phyloP scores from a whole-genome alignment of 306 rosid genomes.

The Fragaria ananassa region DNA sequence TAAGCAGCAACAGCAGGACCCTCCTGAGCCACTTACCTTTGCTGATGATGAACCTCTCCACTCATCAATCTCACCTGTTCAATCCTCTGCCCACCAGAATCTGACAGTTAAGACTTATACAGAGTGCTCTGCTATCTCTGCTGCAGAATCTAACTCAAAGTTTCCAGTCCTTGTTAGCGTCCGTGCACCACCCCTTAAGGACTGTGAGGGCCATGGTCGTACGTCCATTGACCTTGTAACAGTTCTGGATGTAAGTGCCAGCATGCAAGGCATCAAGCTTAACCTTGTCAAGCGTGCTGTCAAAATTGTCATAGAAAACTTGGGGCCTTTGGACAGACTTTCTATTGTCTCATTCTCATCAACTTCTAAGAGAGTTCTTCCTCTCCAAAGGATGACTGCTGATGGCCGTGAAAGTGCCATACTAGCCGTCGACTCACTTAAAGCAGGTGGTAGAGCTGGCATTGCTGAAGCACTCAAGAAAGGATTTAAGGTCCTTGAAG shows the following conservation, averaged over 20 bases:
- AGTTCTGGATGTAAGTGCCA: constrained; percentile 30
- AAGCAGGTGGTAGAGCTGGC: too few species aligned
- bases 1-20: background rate
- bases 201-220: background rate
- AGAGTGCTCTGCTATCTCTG: constrained; percentile 5
- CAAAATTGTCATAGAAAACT: constrained; percentile 31
- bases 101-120: background rate
- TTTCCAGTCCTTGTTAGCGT: background rate
- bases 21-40: background rate
- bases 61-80: background rate
- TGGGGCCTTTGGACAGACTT: constrained; percentile 32
- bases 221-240: constrained; percentile 32
- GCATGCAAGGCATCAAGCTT: constrained; percentile 31
- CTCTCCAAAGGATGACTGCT: constrained; percentile 25
- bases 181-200: constrained; percentile 5
- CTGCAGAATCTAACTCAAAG: background rate
- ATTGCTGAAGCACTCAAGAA: constrained; percentile 16
- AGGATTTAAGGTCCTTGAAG: constrained; percentile 21
- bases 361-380: constrained; percentile 21
- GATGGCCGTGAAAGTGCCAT: constrained; percentile 9
- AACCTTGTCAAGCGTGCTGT: constrained; percentile 22
- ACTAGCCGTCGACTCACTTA: background rate
- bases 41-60: background rate
- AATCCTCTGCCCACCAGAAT: background rate
- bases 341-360: constrained; percentile 30